Conservation (phyloP, 345 rosid species). For the Eucalyptus erythrocorys region DNA sequence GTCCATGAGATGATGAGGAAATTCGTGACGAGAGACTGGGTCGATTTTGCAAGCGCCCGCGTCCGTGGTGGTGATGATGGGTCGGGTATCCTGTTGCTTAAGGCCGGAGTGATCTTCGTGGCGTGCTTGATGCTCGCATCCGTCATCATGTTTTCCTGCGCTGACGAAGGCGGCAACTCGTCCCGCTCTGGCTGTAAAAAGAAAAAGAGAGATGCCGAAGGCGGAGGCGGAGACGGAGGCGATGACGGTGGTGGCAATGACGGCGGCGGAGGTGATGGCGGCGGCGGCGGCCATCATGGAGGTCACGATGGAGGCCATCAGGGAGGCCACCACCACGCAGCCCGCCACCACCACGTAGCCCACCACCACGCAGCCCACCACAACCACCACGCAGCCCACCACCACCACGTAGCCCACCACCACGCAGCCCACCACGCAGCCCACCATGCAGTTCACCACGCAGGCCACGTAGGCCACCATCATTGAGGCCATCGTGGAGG, state of each 20-base stretch:
- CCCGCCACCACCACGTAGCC: not conserved
- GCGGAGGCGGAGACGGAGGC: not conserved
- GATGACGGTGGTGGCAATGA: not conserved
- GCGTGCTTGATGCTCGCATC: not conserved
- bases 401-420: not conserved
- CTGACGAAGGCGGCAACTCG: not conserved
- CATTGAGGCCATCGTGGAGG: not conserved
- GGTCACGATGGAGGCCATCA: not conserved
- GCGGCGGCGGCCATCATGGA: not conserved
- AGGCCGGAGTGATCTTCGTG: not conserved
- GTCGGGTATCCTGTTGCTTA: not conserved
- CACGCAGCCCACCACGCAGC: too few species aligned
- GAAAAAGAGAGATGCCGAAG: not conserved
- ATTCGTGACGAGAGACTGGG: not conserved
- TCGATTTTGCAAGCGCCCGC: not conserved
- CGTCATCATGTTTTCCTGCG: not conserved
- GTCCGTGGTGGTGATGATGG: not conserved
- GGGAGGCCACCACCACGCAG: not conserved
- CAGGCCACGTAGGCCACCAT: not conserved
- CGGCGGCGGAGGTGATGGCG: not conserved
- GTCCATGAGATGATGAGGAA: too few species aligned
- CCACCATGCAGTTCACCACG: too few species aligned
- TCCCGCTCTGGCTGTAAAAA: not conserved
- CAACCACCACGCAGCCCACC: not conserved
- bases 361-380: not conserved